Evolutionary conservation across 192 early-diverging fungal species (phyloP).

Genomic region (Coemansia sp.): DNA sequence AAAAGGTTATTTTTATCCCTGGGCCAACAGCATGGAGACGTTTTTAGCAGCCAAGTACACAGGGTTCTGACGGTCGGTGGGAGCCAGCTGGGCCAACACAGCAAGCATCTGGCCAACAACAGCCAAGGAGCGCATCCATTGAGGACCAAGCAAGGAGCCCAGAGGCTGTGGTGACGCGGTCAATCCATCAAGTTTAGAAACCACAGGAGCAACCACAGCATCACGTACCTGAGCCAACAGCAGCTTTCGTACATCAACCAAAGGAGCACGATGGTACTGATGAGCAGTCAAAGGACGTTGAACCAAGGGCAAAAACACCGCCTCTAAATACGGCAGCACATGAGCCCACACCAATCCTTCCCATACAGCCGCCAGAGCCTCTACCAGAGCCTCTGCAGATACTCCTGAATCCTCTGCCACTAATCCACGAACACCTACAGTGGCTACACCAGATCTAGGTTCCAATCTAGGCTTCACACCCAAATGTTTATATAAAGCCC

Average conservation of each 20-base stretch:
- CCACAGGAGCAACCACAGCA: conserved; percentile 22
- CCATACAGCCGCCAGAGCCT: conserved; percentile 73
- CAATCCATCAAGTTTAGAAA: conserved; percentile 18
- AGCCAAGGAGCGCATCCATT: not conserved
- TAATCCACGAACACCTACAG: too few relatives aligned
- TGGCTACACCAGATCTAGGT: too few relatives aligned
- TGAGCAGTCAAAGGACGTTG: too few relatives aligned
- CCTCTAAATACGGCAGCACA: conserved; percentile 82
- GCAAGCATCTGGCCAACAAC: conserved; percentile 31
- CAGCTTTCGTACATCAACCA: conserved; percentile 11
- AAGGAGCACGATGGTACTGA: conserved; percentile 12
- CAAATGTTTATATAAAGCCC: conserved; percentile 19
- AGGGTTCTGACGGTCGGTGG: conserved; percentile 29
- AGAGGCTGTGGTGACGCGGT: not conserved
- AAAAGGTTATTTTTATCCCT: not conserved
- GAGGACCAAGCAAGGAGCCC: not conserved
- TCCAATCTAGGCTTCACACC: conserved; percentile 30
- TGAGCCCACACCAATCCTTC: conserved; percentile 76
- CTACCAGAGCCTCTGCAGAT: conserved; percentile 63
- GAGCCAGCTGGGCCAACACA: conserved; percentile 25
- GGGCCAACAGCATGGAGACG: not conserved
- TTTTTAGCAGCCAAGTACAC: conserved; percentile 19
- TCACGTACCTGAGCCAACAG: conserved; percentile 39
- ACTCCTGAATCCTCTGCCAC: too few relatives aligned
- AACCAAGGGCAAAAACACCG: conserved; percentile 79